phyloP scores from a whole-genome alignment of 1,284 basidiomycete species.

The Tetrapyrgos nigripes region DNA sequence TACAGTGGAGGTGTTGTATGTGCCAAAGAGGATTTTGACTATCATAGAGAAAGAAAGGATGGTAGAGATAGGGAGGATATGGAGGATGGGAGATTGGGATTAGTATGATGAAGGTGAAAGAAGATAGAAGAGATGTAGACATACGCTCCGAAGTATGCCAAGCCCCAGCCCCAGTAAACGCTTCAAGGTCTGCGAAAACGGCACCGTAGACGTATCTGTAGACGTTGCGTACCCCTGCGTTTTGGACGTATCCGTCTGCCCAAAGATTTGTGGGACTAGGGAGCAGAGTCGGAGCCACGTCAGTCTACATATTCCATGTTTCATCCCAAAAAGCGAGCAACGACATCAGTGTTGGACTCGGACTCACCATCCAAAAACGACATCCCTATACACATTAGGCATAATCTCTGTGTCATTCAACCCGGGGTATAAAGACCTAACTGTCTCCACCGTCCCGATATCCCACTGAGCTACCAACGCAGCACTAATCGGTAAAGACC shows the following conservation, averaged over 20 bases:
- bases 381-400: background rate
- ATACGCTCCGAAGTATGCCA: constrained; percentile 22
- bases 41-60: no score
- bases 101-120: background rate
- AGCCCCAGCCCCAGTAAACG: constrained; percentile 20
- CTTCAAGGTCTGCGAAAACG: constrained; percentile 20
- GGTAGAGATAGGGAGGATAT: background rate
- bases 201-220: background rate
- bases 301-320: no score
- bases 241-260: constrained; percentile 16
- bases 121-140: background rate
- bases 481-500: background rate
- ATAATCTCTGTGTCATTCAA: background rate
- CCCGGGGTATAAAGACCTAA: background rate
- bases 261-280: constrained; percentile 23
- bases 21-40: constrained; percentile 25
- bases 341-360: background rate
- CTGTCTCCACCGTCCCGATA: background rate
- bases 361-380: no score
- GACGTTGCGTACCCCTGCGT: constrained; percentile 19
- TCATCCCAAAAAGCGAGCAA: no score
- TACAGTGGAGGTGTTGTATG: constrained; percentile 18
- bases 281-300: no score
- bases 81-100: background rate
- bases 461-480: background rate